Evolutionary conservation across 352 stramenopile genomes (phyloP).

Genomic region (Globisporangium canariense): DNA sequence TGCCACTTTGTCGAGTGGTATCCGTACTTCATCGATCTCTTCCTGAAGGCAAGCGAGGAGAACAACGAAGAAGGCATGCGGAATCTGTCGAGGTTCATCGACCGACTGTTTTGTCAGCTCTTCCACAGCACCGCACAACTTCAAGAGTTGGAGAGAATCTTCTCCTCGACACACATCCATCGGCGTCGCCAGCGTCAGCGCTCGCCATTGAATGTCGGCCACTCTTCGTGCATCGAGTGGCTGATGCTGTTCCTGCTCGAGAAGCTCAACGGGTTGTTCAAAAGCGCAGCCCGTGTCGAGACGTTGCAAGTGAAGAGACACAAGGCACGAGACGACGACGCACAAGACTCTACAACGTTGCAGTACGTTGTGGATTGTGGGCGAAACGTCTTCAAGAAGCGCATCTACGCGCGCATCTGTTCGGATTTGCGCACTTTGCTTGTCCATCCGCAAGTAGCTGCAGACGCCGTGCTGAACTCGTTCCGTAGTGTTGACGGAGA

Average conservation of each 20-base stretch:
- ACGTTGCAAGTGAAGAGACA: constrained; percentile 33
- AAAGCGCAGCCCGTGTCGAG: constrained; percentile 55
- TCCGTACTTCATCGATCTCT: constrained; percentile 75
- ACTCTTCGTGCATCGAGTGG: constrained; percentile 50
- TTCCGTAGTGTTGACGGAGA: constrained; percentile 38
- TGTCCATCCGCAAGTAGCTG: constrained; percentile 60
- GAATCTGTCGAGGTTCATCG: constrained; percentile 77
- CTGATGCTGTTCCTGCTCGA: constrained; percentile 64
- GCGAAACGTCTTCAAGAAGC: constrained; percentile 72
- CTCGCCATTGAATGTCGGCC: background rate
- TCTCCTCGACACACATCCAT: constrained; percentile 16
- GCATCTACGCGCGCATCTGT: constrained; percentile 75
- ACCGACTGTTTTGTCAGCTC: constrained; percentile 81
- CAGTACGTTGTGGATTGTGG: constrained; percentile 50
- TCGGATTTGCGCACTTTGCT: constrained; percentile 76
- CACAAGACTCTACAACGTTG: constrained; percentile 8
- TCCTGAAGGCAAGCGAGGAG: constrained; percentile 55
- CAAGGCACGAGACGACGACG: constrained; percentile 12
- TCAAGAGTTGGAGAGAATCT: constrained; percentile 55
- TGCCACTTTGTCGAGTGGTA: constrained; percentile 83
- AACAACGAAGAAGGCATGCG: constrained; percentile 75
- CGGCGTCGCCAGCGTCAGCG: constrained; percentile 4
- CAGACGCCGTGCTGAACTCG: constrained; percentile 54
- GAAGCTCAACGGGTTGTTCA: constrained; percentile 64
- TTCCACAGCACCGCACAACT: constrained; percentile 82